These are phyloP conservation scores for Martiniozyma abietophila DNA, from an alignment of 805 yeast species.

Conservation along the genomic window DNA sequence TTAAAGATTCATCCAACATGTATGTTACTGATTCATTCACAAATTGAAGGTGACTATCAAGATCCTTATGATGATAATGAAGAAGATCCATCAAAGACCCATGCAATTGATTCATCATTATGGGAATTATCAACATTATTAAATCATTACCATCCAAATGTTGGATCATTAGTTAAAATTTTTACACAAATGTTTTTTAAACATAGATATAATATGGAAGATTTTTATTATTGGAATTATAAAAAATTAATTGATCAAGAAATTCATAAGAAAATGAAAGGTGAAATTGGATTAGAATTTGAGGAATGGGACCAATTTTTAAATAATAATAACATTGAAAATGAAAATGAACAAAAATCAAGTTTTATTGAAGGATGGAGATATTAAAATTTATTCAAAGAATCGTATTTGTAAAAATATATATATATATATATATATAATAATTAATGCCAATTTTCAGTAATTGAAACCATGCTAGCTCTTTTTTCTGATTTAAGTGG, in stretches of 20 bases:
- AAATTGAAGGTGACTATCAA: slow-evolving; percentile 25
- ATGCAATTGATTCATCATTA: slow-evolving; percentile 75
- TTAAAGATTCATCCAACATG: slow-evolving; percentile 90
- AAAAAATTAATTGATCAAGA: slow-evolving; percentile 56
- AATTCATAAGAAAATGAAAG: slow-evolving; percentile 51
- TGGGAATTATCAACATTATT: slow-evolving; percentile 82
- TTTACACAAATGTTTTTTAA: slow-evolving; percentile 86
- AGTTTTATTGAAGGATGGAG: slow-evolving; percentile 8
- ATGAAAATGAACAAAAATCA: slow-evolving; percentile 16
- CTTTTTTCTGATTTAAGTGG: not conserved
- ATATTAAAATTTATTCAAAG: slow-evolving; percentile 5
- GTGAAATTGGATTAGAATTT: slow-evolving; percentile 71
- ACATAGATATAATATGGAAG: slow-evolving; percentile 81
- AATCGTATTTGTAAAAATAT: not conserved
- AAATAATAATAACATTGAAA: too few relatives aligned
- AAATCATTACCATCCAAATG: slow-evolving; percentile 89
- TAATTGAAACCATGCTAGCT: not conserved
- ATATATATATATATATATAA: slow-evolving; percentile 1
- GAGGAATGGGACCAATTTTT: slow-evolving; percentile 41
- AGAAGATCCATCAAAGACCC: slow-evolving; percentile 64
- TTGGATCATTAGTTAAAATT: slow-evolving; percentile 83
- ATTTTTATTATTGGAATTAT: slow-evolving; percentile 89
- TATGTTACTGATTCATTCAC: slow-evolving; percentile 74
- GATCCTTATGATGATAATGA: slow-evolving; percentile 68
- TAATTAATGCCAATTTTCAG: not conserved